Conservation (phyloP, 2,329 filamentous ascomycete species). For the Ceratocystis ficicola region DNA sequence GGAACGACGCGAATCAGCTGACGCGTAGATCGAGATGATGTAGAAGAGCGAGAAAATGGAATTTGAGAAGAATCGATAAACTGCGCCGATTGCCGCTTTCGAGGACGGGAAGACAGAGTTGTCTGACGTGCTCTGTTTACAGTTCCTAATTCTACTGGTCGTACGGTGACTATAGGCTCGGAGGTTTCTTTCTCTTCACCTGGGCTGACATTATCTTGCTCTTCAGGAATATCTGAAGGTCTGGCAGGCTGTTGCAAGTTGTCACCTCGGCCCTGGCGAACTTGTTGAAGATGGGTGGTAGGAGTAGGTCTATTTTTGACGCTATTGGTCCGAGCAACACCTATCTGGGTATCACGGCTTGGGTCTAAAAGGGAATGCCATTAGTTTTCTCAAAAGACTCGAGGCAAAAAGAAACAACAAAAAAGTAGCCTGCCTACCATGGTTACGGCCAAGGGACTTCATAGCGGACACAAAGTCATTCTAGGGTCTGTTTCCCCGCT, state of each 20-base stretch:
- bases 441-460: conserved; percentile 21
- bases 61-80: not conserved
- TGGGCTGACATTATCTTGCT: not conserved
- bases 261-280: conserved; percentile 1
- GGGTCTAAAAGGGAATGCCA: not conserved
- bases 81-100: not conserved
- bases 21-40: not conserved
- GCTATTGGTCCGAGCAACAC: conserved; percentile 3
- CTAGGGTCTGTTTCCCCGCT: conserved; percentile 18
- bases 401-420: not conserved
- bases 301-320: not conserved
- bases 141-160: conserved; percentile 4
- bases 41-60: not conserved
- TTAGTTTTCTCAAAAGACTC: not conserved
- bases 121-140: conserved; percentile 1
- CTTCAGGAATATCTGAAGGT: conserved; percentile 1
- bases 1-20: conserved; percentile 23
- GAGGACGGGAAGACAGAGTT: not conserved
- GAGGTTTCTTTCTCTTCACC: not conserved
- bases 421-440: conserved; percentile 8
- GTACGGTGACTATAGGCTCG: not conserved
- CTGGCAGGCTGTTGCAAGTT: not conserved
- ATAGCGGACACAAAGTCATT: conserved; percentile 22
- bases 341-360: conserved; percentile 11
- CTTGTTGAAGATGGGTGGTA: conserved; percentile 3